Conservation (phyloP, 192 early-diverging fungal genomes). For the Mortierella hygrophila region DNA sequence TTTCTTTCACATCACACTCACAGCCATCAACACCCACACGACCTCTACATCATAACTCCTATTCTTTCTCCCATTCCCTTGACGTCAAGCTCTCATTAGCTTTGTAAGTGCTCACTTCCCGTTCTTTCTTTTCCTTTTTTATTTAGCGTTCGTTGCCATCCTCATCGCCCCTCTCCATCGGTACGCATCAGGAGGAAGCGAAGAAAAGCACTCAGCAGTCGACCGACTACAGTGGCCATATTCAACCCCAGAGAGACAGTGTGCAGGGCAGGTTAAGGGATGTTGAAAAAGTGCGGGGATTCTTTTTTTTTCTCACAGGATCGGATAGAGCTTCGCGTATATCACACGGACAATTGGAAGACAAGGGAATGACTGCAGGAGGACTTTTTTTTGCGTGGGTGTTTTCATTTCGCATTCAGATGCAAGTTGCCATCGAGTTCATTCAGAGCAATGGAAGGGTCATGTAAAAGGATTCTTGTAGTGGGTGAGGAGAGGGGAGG, state of each 20-base stretch:
- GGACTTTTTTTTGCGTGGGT: too few relatives aligned
- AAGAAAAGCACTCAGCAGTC: background rate
- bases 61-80: background rate
- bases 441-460: too few relatives aligned
- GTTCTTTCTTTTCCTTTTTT: background rate
- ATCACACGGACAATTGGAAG: background rate
- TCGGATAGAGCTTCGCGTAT: background rate
- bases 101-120: background rate
- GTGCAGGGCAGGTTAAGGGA: background rate
- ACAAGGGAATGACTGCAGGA: too few relatives aligned
- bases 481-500: too few relatives aligned
- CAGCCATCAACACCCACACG: background rate
- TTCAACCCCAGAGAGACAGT: background rate
- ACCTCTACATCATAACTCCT: background rate
- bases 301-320: background rate
- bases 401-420: too few relatives aligned
- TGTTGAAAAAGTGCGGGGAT: background rate
- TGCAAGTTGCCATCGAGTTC: too few relatives aligned
- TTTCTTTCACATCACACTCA: background rate
- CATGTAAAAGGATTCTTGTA: too few relatives aligned
- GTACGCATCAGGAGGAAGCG: background rate
- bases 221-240: background rate
- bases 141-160: background rate
- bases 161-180: background rate
- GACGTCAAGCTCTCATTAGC: slow-evolving; percentile 1